These are phyloP conservation scores for Prunus armeniaca DNA, from an alignment of 306 rosid species.

Conservation along the genomic window DNA sequence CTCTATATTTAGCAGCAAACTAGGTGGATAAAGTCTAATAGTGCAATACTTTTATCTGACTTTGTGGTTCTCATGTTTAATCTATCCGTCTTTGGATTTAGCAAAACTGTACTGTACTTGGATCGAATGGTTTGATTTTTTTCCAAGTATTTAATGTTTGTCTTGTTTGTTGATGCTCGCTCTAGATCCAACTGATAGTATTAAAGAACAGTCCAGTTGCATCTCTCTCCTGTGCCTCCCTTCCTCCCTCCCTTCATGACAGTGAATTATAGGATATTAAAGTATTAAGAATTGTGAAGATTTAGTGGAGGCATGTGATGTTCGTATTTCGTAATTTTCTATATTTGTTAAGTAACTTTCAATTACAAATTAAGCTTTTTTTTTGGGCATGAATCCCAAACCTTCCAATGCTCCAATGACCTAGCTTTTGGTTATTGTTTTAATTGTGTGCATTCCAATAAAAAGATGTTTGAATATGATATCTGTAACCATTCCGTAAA, in stretches of 20 bases:
- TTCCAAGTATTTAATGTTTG: neutral
- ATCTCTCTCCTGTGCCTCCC: neutral
- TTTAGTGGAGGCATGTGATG: too few relatives aligned
- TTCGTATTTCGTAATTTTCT: too few relatives aligned
- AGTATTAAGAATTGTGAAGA: neutral
- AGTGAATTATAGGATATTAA: neutral
- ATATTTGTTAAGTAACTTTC: neutral
- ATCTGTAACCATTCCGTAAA: neutral
- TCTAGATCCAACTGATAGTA: neutral
- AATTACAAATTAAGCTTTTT: neutral
- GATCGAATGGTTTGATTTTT: neutral
- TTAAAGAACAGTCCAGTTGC: neutral
- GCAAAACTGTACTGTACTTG: neutral
- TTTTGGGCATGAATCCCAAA: neutral
- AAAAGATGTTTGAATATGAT: too few relatives aligned
- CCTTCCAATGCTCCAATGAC: neutral
- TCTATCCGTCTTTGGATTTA: neutral
- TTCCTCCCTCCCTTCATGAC: neutral
- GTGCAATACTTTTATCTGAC: neutral
- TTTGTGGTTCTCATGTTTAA: neutral
- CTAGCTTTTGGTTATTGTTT: neutral
- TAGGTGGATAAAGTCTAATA: neutral
- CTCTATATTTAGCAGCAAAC: constrained; percentile 4
- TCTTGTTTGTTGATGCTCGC: neutral
- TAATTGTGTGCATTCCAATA: too few relatives aligned